Conservation (phyloP, 2,329 filamentous ascomycete genomes). For the Fusarium mangiferae region DNA sequence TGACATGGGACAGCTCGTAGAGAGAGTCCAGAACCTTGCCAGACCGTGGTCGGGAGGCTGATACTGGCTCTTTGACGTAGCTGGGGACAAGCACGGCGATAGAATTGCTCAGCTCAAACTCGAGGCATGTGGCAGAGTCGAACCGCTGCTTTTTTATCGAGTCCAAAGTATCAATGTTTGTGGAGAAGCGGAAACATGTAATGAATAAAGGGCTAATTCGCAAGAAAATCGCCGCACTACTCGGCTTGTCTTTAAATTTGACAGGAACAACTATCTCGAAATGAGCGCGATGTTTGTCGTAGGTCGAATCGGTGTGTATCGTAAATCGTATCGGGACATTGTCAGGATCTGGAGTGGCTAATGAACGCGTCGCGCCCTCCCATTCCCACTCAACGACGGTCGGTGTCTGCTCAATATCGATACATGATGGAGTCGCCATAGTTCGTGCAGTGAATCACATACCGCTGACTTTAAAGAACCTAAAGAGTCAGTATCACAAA, state of each 20-base stretch:
- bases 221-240: slow-evolving; percentile 5
- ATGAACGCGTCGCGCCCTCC: background rate
- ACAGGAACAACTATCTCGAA: slow-evolving; percentile 18
- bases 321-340: slow-evolving; percentile 1
- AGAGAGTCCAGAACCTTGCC: slow-evolving; percentile 6
- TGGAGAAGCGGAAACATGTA: background rate
- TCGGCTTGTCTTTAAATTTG: slow-evolving; percentile 6
- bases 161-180: background rate
- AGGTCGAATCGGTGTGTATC: background rate
- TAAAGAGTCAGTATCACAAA: background rate
- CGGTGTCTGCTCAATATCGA: background rate
- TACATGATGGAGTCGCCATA: background rate
- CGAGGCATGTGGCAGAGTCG: background rate
- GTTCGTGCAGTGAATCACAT: background rate
- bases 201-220: slow-evolving; percentile 1
- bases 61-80: background rate
- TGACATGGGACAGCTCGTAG: background rate
- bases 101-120: background rate
- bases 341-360: slow-evolving; percentile 3
- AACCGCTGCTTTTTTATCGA: background rate
- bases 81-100: background rate
- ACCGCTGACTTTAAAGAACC: background rate
- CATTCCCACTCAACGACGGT: slow-evolving; percentile 13
- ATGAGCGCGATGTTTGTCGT: background rate
- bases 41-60: background rate